Base-by-base conservation (phyloP, 2,329 filamentous ascomycete genomes). In the Penicillium polonicum region DNA sequence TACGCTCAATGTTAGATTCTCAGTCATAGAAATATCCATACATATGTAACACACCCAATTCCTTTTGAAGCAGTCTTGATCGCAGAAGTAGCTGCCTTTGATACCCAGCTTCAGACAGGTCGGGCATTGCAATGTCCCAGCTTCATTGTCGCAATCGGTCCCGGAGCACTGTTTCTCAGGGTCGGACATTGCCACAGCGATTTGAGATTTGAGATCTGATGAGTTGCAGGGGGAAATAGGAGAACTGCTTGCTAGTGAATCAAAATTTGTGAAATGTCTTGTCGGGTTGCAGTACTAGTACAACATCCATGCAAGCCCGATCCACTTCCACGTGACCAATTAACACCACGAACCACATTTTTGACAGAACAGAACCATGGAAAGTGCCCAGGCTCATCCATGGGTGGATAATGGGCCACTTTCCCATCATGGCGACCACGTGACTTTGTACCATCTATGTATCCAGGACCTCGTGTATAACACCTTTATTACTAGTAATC, bases 21-120 rank as follows among this genome's bases (percentile, higher is more conserved):
- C 33, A 19, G 4, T 21, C 17, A 27, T 39, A 33, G 15, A 15
- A 21, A 10, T 45, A 31, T 45, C 3, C n/a, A 7, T 5, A 8
- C 6, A 10, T 44, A 39, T 45, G 2, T 60, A 64, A 69, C 83
- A 65, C 83, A 96, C 92, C 92, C 92, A 97, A 80, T 90, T 96
- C 76, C 85, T 88, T 82, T 96, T 96, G 79, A 97, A 97, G 79
- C 92, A 97, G 66, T 96, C 92, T 76, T 97, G 92, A 15, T 90
- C 89, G 80, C 92, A 97, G 78, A 96, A 97, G 33, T 58, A 68
- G 29, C 66, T 65, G 33, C 50, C 58, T 52, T 91, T 89, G 74
- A 92, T 87, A 36, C 87, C 89, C 21, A 92, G 78, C 77, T 95
- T 96, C 70, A 96, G 82, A 75, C 92, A 97, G 25, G 89, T 96